Evolutionary conservation across 169 alveolate species (phyloP), one percentile per base, ranked within the genome.

Genomic region (Plasmodium gallinaceum): DNA sequence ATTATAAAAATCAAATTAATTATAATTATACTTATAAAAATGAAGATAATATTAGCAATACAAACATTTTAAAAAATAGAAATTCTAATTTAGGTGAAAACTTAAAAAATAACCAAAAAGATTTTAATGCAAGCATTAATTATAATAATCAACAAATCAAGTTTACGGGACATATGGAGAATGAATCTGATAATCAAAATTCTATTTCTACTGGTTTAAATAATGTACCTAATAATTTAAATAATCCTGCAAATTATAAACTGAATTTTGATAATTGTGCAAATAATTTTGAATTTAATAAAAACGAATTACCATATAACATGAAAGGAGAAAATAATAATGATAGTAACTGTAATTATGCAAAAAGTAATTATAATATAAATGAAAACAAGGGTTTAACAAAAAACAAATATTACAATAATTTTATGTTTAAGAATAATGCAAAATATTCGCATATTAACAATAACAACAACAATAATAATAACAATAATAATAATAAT

Each of bases 1-100:
- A 76, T 60, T 76, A 64, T 24, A 64, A 48, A 60, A 76, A 51
- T 57, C 89, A 76, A 22, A n/a, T n/a, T n/a, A n/a, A n/a, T n/a
- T 64, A 64, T 57, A 64, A 58, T 76, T n/a, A 43, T 54, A 76
- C 7, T 74, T 74, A 2, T 74, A 74, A 74, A 65, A 58, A 42
- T 74, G 88, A 74, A 42, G 88, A 65, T 12, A 74, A 26, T 74
- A 51, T 22, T 18, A 68, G 22, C 18, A 68, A 22, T 57, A 7
- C 20, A 16, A n/a, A 54, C 14, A 54, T 9, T 0, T 16, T 65
- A 24, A 48, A 37, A 18, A 57, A 18, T 18, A 64, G 89, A 62
- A 64, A 64, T 46, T 58, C 51, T 32, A 76, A 42, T 68, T 32
- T 48, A 45, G 89, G 62, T 48, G 89, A 64, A 62, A 57, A 37